A percentile compares a stretch with the other conserved stretches of the same genome.
phyloP scores from a whole-genome alignment of 2,329 filamentous ascomycete genomes.

The Diaporthe citriasiana region DNA sequence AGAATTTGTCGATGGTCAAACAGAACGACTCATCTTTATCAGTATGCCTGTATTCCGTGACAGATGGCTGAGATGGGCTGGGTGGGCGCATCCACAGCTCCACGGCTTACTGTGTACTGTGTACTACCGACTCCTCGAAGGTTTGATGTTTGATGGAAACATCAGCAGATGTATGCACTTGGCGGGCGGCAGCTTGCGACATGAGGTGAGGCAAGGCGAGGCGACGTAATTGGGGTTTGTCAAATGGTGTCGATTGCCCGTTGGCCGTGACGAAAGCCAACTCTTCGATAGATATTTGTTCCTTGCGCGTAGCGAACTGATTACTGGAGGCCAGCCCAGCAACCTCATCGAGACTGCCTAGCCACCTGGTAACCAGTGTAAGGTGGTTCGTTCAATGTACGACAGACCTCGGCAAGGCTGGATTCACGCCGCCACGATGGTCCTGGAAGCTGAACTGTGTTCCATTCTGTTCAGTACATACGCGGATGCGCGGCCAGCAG shows the following conservation, averaged over 20 bases:
- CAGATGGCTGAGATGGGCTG: neutral
- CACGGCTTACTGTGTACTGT: slow-evolving; percentile 5
- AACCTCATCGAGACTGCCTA: neutral
- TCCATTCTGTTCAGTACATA: neutral
- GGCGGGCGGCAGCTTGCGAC: neutral
- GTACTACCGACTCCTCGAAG: neutral
- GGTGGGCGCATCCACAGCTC: neutral
- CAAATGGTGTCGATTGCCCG: neutral
- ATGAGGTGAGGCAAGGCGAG: neutral
- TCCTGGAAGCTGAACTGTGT: neutral
- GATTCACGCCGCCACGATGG: neutral
- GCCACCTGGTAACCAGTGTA: neutral
- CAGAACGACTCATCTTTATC: slow-evolving; percentile 30
- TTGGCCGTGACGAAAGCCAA: neutral
- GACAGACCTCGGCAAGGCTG: slow-evolving; percentile 9
- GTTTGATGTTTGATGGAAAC: no score
- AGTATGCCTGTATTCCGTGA: slow-evolving; percentile 25
- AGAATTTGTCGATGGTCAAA: slow-evolving; percentile 20
- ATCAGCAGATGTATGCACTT: slow-evolving; percentile 3
- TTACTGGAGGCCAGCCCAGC: no score
- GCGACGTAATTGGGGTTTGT: neutral
- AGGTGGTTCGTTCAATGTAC: neutral
- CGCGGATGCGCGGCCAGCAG: neutral
- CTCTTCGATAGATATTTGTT: no score
- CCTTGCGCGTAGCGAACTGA: neutral